phyloP scores from a whole-genome alignment of 148 eudicot species.

The Spergularia bocconei region DNA sequence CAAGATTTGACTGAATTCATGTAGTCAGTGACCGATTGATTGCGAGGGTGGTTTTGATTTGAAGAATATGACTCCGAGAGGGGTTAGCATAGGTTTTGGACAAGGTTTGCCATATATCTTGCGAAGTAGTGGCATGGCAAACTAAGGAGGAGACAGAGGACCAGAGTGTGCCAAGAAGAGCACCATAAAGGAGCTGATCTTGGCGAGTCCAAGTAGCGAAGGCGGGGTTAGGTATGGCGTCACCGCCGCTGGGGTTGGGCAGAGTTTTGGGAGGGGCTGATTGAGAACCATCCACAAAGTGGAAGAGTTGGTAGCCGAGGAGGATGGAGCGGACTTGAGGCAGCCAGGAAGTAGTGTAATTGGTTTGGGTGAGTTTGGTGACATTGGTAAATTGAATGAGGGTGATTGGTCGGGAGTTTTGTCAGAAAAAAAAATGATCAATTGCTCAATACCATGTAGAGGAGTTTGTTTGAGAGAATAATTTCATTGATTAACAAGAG shows the following conservation, averaged over 20 bases:
- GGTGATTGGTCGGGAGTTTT: no score
- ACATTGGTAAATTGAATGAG: no score
- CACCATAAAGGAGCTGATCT: neutral
- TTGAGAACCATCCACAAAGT: neutral
- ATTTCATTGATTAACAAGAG: no score
- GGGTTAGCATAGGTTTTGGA: neutral
- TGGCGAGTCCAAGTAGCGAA: neutral
- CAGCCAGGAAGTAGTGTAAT: no score
- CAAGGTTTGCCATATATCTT: neutral
- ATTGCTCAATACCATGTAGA: no score
- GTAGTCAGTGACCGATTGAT: neutral
- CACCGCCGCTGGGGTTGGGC: neutral
- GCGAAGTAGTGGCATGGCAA: neutral
- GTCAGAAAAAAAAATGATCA: no score
- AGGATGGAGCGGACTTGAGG: neutral
- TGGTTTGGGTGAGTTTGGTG: no score
- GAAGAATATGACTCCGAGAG: slow-evolving; percentile 4
- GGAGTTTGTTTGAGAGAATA: no score
- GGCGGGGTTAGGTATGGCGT: neutral
- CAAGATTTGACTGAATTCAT: neutral
- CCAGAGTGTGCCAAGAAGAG: neutral
- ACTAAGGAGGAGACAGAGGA: neutral
- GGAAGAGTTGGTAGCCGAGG: neutral
- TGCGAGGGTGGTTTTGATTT: slow-evolving; percentile 3
- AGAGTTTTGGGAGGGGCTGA: neutral